Evolutionary conservation across 2,329 filamentous ascomycete genomes (phyloP).

Genomic region (Peltaster fructicola): DNA sequence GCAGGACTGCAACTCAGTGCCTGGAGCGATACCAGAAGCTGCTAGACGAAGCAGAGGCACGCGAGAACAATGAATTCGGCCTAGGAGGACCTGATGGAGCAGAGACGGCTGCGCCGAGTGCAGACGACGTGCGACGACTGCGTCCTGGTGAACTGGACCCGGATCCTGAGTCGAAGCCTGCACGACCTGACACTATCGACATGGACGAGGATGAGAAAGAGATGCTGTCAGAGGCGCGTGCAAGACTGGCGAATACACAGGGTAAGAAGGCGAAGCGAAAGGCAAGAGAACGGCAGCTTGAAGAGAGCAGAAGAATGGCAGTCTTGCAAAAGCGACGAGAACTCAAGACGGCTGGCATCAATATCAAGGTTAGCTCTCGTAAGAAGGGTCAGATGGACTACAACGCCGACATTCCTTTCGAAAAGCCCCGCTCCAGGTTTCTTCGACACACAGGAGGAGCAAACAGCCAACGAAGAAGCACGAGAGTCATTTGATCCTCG

Average conservation of each 20-base stretch:
- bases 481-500: conserved; percentile 76
- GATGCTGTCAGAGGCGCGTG: conserved; percentile 94
- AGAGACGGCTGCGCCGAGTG: conserved; percentile 72
- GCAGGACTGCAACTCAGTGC: conserved; percentile 4
- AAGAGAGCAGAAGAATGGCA: conserved; percentile 80
- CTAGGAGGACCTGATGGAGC: conserved; percentile 73
- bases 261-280: conserved; percentile 98
- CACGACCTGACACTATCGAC: conserved; percentile 89
- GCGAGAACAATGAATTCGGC: conserved; percentile 57
- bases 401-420: conserved; percentile 96
- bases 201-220: conserved; percentile 98
- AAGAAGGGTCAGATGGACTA: conserved; percentile 99
- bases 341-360: conserved; percentile 93
- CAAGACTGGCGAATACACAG: conserved; percentile 90
- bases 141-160: conserved; percentile 80
- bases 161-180: conserved; percentile 93
- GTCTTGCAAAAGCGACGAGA: conserved; percentile 88
- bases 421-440: conserved; percentile 83
- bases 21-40: conserved; percentile 65
- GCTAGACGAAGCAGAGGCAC: conserved; percentile 83
- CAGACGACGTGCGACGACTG: conserved; percentile 77
- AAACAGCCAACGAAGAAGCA: conserved; percentile 63
- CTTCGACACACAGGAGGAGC: conserved; percentile 79
- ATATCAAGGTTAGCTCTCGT: conserved; percentile 80
- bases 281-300: conserved; percentile 83